Base-by-base conservation (phyloP, 75 land plant species). In the Pinus tabuliformis region DNA sequence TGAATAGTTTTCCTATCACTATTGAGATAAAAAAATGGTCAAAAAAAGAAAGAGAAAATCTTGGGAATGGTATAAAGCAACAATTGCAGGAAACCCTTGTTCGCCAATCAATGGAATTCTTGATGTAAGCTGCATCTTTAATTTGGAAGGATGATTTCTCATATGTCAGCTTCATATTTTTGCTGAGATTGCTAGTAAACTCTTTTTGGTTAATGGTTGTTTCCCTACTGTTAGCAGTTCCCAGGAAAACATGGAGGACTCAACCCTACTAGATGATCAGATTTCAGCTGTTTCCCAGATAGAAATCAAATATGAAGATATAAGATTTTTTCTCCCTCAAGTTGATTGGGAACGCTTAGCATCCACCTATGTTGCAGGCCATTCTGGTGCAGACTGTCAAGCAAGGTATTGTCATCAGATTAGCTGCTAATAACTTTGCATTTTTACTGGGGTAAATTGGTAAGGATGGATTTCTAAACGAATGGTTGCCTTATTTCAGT, bases 291-390 rank as follows among this genome's bases (percentile, higher is more conserved):
- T 87, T 37, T 80, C 73, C 57, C 83, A 85, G 77, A 56, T 79
- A 65, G 88, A 87, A 52, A 68, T 92, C 20, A 79, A 95, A 33
- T 82, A 93, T 30, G 93, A 91, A 64, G 80, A 79, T 36, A 84
- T 96, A 13, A 80, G 86, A 64, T 71, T 80, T 62, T 88, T 86
- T 76, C 75, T 90, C 15, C 89, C 90, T 12, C 70, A 76, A 26
- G 78, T 96, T 21, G 80, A 96, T 71, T 96, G 99, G 99, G 82
- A 89, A 39, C 86, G 85, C 12, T 75, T 96, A 20, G 95, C 99
- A 52, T 84, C 89, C 21, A 82, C 82, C 78, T 92, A 96, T 80
- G 79, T 90, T 30, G 28, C 71, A 22, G 78, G 83, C 15, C 97
- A 91, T 30, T 75, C 91, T 73, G 83, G 91, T 73, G 83, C 83